A percentile compares a stretch with the other conserved stretches of the same genome.
phyloP scores from a whole-genome alignment of 768 basidiomycete genomes.

The Boletus edulis region DNA sequence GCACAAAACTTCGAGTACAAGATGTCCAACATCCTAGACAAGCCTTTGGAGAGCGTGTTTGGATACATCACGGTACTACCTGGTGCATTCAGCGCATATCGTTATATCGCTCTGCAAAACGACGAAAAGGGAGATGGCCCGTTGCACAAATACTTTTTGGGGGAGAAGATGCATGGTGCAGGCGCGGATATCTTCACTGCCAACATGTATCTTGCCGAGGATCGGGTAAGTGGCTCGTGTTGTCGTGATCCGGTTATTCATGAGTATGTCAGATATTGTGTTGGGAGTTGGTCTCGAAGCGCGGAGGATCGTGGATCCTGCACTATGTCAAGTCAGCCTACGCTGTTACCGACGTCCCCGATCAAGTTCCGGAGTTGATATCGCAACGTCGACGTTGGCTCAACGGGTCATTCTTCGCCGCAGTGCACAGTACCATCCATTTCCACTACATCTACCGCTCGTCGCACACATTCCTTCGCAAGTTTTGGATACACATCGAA shows the following conservation, averaged over 20 bases:
- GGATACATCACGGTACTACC: constrained; percentile 95
- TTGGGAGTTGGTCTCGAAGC: constrained; percentile 97
- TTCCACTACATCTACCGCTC: constrained; percentile 96
- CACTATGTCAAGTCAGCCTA: constrained; percentile 97
- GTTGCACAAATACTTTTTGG: constrained; percentile 93
- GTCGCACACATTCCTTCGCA: constrained; percentile 75
- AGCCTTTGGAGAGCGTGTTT: constrained; percentile 86
- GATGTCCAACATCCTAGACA: constrained; percentile 91
- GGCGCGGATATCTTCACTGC: constrained; percentile 91
- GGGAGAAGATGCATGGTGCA: constrained; percentile 91
- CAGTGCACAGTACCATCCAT: constrained; percentile 86
- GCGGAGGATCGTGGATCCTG: constrained; percentile 84
- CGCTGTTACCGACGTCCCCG: constrained; percentile 90
- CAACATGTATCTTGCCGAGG: constrained; percentile 95
- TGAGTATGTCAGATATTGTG: constrained; percentile 70
- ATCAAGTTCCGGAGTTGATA: constrained; percentile 92
- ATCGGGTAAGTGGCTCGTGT: constrained; percentile 49
- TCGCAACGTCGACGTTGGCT: constrained; percentile 96
- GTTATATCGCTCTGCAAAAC: constrained; percentile 90
- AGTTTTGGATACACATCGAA: constrained; percentile 95
- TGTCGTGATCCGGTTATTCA: constrained; percentile 1
- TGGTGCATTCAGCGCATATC: constrained; percentile 89
- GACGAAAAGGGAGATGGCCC: constrained; percentile 82
- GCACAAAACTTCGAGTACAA: constrained; percentile 96
- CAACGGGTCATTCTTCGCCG: constrained; percentile 98